Evolutionary conservation across 108 stramenopile genomes (phyloP), one percentile per base, ranked within the genome.

Genomic region (Stephanodiscus triporus): DNA sequence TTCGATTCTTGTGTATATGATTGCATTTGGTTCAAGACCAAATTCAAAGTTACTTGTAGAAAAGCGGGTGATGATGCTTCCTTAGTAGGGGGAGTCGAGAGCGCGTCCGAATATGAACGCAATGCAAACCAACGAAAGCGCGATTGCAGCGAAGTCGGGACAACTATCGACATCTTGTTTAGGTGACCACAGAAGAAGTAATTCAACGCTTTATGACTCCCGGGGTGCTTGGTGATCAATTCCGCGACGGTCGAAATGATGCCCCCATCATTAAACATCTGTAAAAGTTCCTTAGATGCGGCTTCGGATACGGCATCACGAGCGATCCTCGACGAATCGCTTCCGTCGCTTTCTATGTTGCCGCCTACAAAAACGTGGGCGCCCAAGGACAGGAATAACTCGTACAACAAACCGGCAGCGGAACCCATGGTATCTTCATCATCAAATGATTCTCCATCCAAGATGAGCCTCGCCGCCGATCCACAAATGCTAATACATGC

Each of bases 81-180:
- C 17, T 70, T 30, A 22, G 60, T 9, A 0, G 45, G n/a, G n/a
- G 30, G 19, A 1, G 50, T 36, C 5, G 45, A 26, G 48, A 78
- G 72, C 43, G 26, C 45, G 34, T 83, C 68, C 19, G 82, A 66
- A 19, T 71, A 40, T 1, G 82, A 40, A 30, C 66, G 56, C 51
- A 83, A 66, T 22, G 75, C 68, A 34, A 74, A 29, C 81, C 81
- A 82, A 1, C 73, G 72, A 53, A 78, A 82, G 9, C 80, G 71
- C n/a, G 56, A 40, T 14, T 49, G 55, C n/a, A 81, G 26, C 9
- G 56, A 51, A n/a, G 50, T 59, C 32, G 64, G 64, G 48, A 24
- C 29, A 40, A 22, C 14, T 5, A 1, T 20, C 9, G 45, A 20
- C 22, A 22, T 48, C 43, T 68, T 73, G 13, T 30, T 65, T 40